Evolutionary conservation across 352 stramenopile species (phyloP).

Genomic region (Phytophthora macrochlamydospora): DNA sequence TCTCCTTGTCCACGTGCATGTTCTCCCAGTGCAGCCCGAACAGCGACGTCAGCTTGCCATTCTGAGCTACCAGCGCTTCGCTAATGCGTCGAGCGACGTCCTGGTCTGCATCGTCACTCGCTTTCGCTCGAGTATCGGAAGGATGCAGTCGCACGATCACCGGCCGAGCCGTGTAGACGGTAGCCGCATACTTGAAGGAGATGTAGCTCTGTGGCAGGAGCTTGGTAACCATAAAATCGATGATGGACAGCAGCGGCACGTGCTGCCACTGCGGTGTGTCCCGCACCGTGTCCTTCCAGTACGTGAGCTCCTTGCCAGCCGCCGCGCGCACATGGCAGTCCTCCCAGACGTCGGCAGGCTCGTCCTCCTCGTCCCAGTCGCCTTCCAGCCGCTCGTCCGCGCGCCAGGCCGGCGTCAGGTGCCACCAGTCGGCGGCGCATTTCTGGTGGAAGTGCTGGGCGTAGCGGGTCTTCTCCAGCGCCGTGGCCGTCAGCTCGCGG

Average conservation of each 20-base stretch:
- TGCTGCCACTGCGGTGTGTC: slow-evolving; percentile 58
- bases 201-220: slow-evolving; percentile 65
- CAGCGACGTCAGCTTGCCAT: slow-evolving; percentile 47
- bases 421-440: slow-evolving; percentile 62
- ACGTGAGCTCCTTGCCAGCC: slow-evolving; percentile 30
- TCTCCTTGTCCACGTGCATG: slow-evolving; percentile 42
- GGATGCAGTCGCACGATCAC: slow-evolving; percentile 51
- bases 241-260: slow-evolving; percentile 50
- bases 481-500: slow-evolving; percentile 46
- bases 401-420: slow-evolving; percentile 50
- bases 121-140: slow-evolving; percentile 7
- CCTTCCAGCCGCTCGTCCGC: slow-evolving; percentile 32
- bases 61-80: slow-evolving; percentile 24
- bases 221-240: slow-evolving; percentile 57
- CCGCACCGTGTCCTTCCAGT: slow-evolving; percentile 45
- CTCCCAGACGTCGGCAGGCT: slow-evolving; percentile 31
- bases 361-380: slow-evolving; percentile 49
- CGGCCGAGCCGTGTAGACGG: slow-evolving; percentile 55
- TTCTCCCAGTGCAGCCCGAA: slow-evolving; percentile 76
- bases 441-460: slow-evolving; percentile 59
- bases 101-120: slow-evolving; percentile 19
- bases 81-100: slow-evolving; percentile 32
- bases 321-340: slow-evolving; percentile 49
- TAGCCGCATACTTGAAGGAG: slow-evolving; percentile 61
- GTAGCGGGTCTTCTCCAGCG: slow-evolving; percentile 51